These are phyloP conservation scores for Arachnomyces sp. DNA, from an alignment of 2,329 filamentous ascomycete genomes.

Conservation along the genomic window DNA sequence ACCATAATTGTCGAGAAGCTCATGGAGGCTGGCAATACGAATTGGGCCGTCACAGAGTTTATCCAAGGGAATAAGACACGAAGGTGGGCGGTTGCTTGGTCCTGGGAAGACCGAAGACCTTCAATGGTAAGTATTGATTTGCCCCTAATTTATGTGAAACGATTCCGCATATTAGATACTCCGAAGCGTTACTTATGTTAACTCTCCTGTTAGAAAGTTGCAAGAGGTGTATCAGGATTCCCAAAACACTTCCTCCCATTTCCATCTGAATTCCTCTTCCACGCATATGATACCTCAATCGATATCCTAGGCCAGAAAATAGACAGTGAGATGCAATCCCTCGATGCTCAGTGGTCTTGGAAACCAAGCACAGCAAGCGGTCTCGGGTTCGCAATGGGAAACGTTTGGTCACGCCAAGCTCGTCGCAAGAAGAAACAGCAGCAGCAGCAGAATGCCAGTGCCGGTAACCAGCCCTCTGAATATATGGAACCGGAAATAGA, in stretches of 20 bases:
- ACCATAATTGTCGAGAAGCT: conserved; percentile 53
- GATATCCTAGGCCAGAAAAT: conserved; percentile 30
- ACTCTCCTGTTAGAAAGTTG: conserved; percentile 18
- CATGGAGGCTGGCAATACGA: conserved; percentile 52
- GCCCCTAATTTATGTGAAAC: no score
- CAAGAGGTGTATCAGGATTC: conserved; percentile 35
- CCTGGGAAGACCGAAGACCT: conserved; percentile 61
- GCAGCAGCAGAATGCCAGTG: conserved; percentile 13
- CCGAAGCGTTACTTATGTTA: conserved; percentile 14
- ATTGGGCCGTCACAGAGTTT: conserved; percentile 76
- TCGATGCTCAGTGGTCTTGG: conserved; percentile 62
- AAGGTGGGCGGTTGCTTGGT: conserved; percentile 86
- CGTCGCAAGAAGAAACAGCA: conserved; percentile 45
- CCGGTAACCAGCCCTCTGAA: background rate
- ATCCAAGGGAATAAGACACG: conserved; percentile 69
- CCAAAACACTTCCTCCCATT: conserved; percentile 46
- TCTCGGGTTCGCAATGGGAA: conserved; percentile 52
- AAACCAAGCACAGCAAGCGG: conserved; percentile 46
- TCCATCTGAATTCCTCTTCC: conserved; percentile 43
- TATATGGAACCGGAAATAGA: conserved; percentile 24
- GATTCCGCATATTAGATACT: conserved; percentile 16
- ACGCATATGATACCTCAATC: conserved; percentile 19
- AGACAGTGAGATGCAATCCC: conserved; percentile 41
- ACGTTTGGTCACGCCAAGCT: conserved; percentile 72
- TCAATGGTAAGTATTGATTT: conserved; percentile 32